Conservation (phyloP, 1,139 yeast genomes). For the Protomyces lactucae-debilis region DNA sequence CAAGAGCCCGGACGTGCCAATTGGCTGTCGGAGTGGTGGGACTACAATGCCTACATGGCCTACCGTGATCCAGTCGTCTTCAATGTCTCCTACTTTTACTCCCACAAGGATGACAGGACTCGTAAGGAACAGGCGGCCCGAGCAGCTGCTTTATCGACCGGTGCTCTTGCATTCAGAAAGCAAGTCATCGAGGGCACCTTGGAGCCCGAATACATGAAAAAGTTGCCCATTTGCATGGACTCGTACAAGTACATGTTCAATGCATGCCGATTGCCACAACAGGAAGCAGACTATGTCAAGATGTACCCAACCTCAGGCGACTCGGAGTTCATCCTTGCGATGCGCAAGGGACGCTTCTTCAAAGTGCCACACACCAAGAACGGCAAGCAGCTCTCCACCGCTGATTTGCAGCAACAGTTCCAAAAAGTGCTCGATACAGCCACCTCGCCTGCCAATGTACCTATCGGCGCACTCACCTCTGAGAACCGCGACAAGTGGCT, state of each 20-base stretch:
- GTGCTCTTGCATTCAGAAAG: constrained; percentile 43
- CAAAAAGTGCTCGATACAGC: constrained; percentile 48
- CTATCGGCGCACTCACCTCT: constrained; percentile 75
- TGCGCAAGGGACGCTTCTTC: constrained; percentile 74
- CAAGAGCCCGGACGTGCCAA: constrained; percentile 56
- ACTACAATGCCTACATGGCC: constrained; percentile 83
- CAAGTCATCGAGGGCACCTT: constrained; percentile 41
- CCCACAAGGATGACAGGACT: constrained; percentile 61
- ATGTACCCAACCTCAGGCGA: constrained; percentile 49
- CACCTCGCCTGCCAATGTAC: constrained; percentile 47
- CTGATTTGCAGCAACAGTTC: constrained; percentile 64
- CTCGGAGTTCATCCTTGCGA: constrained; percentile 61
- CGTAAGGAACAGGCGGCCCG: constrained; percentile 74
- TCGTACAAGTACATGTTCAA: constrained; percentile 89
- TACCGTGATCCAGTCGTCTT: constrained; percentile 94
- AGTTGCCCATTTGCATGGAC: constrained; percentile 87
- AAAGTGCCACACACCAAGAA: constrained; percentile 57
- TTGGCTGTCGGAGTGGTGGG: constrained; percentile 95
- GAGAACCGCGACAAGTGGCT: constrained; percentile 84
- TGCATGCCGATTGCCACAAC: constrained; percentile 73
- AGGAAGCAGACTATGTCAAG: constrained; percentile 50
- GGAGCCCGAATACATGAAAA: constrained; percentile 75
- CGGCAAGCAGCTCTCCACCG: constrained; percentile 54
- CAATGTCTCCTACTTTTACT: constrained; percentile 83
- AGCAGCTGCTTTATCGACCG: constrained; percentile 51